Conservation (phyloP, 805 yeast genomes). For the Kockiozyma suomiensis region DNA sequence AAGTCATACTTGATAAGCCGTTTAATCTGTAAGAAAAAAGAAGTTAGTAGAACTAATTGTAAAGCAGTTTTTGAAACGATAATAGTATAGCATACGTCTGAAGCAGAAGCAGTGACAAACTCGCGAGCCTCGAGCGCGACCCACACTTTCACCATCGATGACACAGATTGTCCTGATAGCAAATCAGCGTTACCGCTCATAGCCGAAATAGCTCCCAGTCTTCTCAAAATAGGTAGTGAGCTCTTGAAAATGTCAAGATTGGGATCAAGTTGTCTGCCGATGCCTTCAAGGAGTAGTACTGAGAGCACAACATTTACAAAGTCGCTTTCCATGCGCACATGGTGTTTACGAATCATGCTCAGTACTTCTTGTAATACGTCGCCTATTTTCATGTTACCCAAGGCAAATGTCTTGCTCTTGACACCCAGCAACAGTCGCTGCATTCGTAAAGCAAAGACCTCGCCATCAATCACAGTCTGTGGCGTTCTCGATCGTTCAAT, state of each 20-base stretch:
- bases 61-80: too few relatives aligned
- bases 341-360: conserved; percentile 89
- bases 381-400: conserved; percentile 90
- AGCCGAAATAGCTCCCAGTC: conserved; percentile 64
- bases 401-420: conserved; percentile 83
- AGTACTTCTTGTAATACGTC: conserved; percentile 85
- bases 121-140: conserved; percentile 85
- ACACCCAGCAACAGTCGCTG: conserved; percentile 79
- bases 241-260: conserved; percentile 86
- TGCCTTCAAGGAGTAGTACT: conserved; percentile 86
- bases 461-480: conserved; percentile 81
- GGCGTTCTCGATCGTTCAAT: conserved; percentile 94
- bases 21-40: conserved; percentile 39
- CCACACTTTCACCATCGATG: conserved; percentile 90
- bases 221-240: conserved; percentile 82
- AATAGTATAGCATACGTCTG: conserved; percentile 56
- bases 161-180: conserved; percentile 42
- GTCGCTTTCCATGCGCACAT: conserved; percentile 97
- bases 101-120: conserved; percentile 78
- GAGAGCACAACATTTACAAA: conserved; percentile 95
- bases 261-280: conserved; percentile 93
- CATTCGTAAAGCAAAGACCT: conserved; percentile 83
- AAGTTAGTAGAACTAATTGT: not conserved
- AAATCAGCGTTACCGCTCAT: conserved; percentile 43
- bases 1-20: conserved; percentile 64